Conservation (phyloP, 1,284 basidiomycete species). For the Vanrija humicola region DNA sequence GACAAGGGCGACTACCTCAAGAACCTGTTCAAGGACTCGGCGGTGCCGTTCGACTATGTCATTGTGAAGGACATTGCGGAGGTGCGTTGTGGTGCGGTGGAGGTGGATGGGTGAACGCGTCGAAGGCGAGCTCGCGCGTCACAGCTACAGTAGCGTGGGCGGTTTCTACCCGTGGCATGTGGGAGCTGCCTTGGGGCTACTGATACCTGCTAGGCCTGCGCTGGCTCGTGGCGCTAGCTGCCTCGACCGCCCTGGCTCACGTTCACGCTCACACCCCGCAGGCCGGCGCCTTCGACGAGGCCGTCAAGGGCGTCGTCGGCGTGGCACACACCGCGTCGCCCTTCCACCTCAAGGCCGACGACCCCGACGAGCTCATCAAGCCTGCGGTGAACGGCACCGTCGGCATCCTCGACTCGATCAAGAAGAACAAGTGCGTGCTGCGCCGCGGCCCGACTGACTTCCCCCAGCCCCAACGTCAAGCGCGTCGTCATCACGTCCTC, state of each 20-base stretch:
- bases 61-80: slow-evolving; percentile 59
- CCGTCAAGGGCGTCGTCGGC: slow-evolving; percentile 62
- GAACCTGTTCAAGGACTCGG: slow-evolving; percentile 52
- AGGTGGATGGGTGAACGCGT: neutral
- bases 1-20: slow-evolving; percentile 56
- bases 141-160: neutral
- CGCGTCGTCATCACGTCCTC: slow-evolving; percentile 68
- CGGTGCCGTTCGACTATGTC: slow-evolving; percentile 53
- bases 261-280: slow-evolving; percentile 20
- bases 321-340: slow-evolving; percentile 48
- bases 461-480: slow-evolving; percentile 52
- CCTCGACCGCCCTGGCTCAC: too few species aligned
- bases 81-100: slow-evolving; percentile 36
- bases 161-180: too few species aligned
- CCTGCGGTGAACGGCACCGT: slow-evolving; percentile 64
- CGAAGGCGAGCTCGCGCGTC: neutral
- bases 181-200: too few species aligned
- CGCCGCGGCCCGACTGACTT: neutral
- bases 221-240: too few species aligned
- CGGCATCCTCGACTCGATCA: slow-evolving; percentile 57
- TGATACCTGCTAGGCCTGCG: neutral
- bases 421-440: slow-evolving; percentile 53
- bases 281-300: slow-evolving; percentile 67
- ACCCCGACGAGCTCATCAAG: slow-evolving; percentile 54
- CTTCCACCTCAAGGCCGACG: slow-evolving; percentile 40